Conservation (phyloP, 2,329 filamentous ascomycete genomes). For the Fusarium burgessii region DNA sequence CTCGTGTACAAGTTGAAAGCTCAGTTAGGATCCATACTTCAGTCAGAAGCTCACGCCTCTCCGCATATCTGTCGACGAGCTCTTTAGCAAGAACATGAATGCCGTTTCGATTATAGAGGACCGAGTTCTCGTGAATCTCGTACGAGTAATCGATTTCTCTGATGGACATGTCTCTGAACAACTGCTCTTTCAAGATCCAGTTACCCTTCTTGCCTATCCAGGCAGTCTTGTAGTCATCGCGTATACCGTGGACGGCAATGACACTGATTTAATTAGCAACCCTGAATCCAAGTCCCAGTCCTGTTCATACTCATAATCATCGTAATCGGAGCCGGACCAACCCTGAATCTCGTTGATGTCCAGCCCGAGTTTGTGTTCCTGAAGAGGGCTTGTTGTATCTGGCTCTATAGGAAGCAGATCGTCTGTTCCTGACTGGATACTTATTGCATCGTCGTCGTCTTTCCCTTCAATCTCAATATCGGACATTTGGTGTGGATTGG, state of each 20-base stretch:
- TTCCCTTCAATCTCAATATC: fast-evolving
- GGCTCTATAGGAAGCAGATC: not conserved
- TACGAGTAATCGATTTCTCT: constrained; percentile 8
- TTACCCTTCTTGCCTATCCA: not conserved
- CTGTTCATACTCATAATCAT: constrained; percentile 5
- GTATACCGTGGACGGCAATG: not conserved
- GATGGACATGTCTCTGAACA: not conserved
- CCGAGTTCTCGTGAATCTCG: not conserved
- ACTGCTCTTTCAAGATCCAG: not conserved
- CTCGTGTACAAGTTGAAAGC: not conserved
- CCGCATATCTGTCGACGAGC: not conserved
- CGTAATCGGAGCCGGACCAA: not conserved
- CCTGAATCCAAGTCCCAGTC: fast-evolving
- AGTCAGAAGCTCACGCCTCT: not conserved
- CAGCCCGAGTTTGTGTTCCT: not conserved
- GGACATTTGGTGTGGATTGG: too few species aligned
- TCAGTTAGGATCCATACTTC: not conserved
- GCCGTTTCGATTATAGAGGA: not conserved
- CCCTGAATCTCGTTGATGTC: not conserved
- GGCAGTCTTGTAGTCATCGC: not conserved
- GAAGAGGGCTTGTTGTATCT: fast-evolving
- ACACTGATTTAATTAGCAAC: not conserved
- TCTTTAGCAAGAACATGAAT: not conserved
- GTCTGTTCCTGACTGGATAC: not conserved
- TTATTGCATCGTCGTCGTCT: not conserved